A percentile compares a stretch with the other conserved stretches of the same genome.
Conservation (phyloP, 2,329 filamentous ascomycete genomes). For the Phaeosphaeria sp. region DNA sequence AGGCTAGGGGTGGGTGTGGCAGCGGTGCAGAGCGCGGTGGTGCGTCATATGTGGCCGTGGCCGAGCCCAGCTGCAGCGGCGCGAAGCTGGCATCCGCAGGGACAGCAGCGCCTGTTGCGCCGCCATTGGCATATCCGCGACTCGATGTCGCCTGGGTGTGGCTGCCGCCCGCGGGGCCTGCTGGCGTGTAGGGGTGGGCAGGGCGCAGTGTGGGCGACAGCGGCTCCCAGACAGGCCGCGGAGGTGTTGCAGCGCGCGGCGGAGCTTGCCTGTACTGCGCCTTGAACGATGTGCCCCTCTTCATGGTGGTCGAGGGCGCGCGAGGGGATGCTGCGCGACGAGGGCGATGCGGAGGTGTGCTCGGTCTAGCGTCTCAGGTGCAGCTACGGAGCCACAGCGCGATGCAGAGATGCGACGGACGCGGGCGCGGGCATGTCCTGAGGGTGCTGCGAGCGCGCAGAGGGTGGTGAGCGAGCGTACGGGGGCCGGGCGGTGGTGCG, state of each 20-base stretch:
- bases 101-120: background rate
- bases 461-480: slow-evolving; percentile 25
- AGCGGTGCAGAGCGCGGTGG: slow-evolving; percentile 29
- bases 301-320: slow-evolving; percentile 31
- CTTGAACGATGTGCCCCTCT: slow-evolving; percentile 43
- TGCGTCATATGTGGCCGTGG: slow-evolving; percentile 18
- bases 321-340: slow-evolving; percentile 13
- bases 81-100: slow-evolving; percentile 11
- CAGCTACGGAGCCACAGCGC: slow-evolving; percentile 36
- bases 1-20: slow-evolving; percentile 22
- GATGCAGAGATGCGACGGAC: slow-evolving; percentile 24
- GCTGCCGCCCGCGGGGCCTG: slow-evolving; percentile 3
- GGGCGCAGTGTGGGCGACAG: slow-evolving; percentile 42
- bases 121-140: slow-evolving; percentile 18
- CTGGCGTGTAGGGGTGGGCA: slow-evolving; percentile 8
- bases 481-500: slow-evolving; percentile 13
- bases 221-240: slow-evolving; percentile 43
- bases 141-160: slow-evolving; percentile 12
- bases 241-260: slow-evolving; percentile 38
- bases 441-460: slow-evolving; percentile 21
- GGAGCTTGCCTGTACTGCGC: slow-evolving; percentile 38
- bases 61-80: slow-evolving; percentile 14
- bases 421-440: slow-evolving; percentile 41
- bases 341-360: slow-evolving; percentile 20
- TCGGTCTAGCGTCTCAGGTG: slow-evolving; percentile 33